Evolutionary conservation across 2,329 filamentous ascomycete genomes (phyloP).

Genomic region (Ceratocystis cubensis): DNA sequence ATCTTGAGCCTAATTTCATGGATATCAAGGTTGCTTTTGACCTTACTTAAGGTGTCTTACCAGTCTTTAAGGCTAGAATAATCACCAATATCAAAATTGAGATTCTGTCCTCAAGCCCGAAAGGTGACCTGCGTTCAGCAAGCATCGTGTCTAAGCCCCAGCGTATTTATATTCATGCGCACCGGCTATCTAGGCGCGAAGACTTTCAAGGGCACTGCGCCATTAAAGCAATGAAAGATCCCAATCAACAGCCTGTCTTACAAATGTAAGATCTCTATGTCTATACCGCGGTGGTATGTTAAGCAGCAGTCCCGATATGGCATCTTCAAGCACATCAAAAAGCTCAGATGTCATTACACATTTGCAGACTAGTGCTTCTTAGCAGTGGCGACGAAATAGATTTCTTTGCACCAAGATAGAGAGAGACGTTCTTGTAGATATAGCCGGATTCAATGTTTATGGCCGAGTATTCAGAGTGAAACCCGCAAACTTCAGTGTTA

Average conservation of each 20-base stretch:
- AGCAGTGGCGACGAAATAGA: not conserved
- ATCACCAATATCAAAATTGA: not conserved
- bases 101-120: not conserved
- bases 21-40: too few relatives aligned
- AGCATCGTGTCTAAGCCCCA: too few relatives aligned
- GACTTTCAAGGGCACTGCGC: not conserved
- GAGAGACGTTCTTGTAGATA: not conserved
- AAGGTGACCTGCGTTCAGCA: too few relatives aligned
- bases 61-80: not conserved
- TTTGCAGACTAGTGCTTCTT: not conserved
- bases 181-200: not conserved
- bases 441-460: not conserved
- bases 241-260: not conserved
- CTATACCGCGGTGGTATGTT: not conserved
- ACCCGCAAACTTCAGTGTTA: constrained; percentile 16
- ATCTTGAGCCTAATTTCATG: too few relatives aligned
- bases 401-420: not conserved
- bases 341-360: not conserved
- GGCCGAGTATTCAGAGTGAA: not conserved
- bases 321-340: not conserved
- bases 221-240: too few relatives aligned
- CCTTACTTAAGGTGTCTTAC: too few relatives aligned
- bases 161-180: too few relatives aligned
- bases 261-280: not conserved
- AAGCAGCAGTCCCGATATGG: not conserved